Percentiles rank a stretch among this genome's conserved stretches.
Evolutionary conservation across 2,329 filamentous ascomycete genomes (phyloP).

Genomic region (Alternaria consortialis): DNA sequence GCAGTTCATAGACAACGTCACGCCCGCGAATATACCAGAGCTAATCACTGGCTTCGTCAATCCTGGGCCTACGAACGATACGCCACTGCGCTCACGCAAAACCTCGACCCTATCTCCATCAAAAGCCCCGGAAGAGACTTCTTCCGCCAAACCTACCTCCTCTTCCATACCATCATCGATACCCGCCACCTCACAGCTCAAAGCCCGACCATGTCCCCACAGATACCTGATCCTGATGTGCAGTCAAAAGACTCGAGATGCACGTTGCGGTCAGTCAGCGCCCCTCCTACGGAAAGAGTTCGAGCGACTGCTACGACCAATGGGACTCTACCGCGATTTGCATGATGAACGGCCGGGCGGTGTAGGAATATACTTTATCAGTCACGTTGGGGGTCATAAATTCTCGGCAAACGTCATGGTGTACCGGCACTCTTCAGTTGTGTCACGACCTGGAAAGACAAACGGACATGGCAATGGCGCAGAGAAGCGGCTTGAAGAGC

Average conservation of each 20-base stretch:
- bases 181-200: conserved; percentile 54
- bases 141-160: conserved; percentile 21
- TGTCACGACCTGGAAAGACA: conserved; percentile 26
- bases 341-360: conserved; percentile 90
- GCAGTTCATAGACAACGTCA: conserved; percentile 82
- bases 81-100: conserved; percentile 59
- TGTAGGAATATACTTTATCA: conserved; percentile 96
- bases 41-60: conserved; percentile 77
- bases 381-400: conserved; percentile 95
- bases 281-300: conserved; percentile 89
- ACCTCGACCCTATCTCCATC: conserved; percentile 24
- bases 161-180: conserved; percentile 38
- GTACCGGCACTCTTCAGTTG: conserved; percentile 68
- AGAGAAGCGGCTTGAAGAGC: conserved; percentile 48
- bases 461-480: conserved; percentile 37
- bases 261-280: conserved; percentile 91
- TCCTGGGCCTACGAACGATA: conserved; percentile 75
- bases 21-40: conserved; percentile 74
- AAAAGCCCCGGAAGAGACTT: conserved; percentile 25
- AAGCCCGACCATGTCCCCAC: conserved; percentile 77
- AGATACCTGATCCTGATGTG: conserved; percentile 89
- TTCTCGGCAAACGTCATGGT: conserved; percentile 95
- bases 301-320: conserved; percentile 83
- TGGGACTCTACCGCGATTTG: conserved; percentile 85
- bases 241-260: conserved; percentile 92